Conservation (phyloP, 2,329 filamentous ascomycete species). For the Sporothrix euskadiensis region DNA sequence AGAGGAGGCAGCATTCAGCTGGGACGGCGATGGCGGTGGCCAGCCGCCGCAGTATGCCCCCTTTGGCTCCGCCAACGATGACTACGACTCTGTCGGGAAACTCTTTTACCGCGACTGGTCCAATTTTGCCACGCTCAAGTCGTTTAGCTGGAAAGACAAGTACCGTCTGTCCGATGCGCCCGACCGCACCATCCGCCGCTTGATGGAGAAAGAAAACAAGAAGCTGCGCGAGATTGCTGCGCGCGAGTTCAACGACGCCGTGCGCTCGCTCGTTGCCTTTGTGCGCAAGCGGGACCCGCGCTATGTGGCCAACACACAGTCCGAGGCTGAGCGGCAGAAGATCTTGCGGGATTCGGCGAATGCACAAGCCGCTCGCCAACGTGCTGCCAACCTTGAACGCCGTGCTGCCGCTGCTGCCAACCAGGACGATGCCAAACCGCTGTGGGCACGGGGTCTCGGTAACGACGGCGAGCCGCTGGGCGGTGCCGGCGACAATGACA, state of each 20-base stretch:
- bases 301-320: slow-evolving; percentile 74
- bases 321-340: slow-evolving; percentile 78
- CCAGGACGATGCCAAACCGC: slow-evolving; percentile 61
- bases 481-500: slow-evolving; percentile 45
- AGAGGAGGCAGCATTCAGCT: slow-evolving; percentile 72
- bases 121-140: slow-evolving; percentile 79
- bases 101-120: slow-evolving; percentile 81
- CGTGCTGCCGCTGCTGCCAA: slow-evolving; percentile 50
- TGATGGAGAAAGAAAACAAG: slow-evolving; percentile 96
- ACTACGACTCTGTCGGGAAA: slow-evolving; percentile 73
- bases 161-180: slow-evolving; percentile 83
- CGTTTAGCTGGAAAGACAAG: slow-evolving; percentile 85
- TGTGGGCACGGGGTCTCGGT: slow-evolving; percentile 69
- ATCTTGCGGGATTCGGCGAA: slow-evolving; percentile 73
- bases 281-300: slow-evolving; percentile 89
- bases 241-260: slow-evolving; percentile 88
- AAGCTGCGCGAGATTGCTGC: slow-evolving; percentile 78
- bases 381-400: slow-evolving; percentile 78
- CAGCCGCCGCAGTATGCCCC: slow-evolving; percentile 66
- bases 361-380: slow-evolving; percentile 79
- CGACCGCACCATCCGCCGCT: slow-evolving; percentile 75
- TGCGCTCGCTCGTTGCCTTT: slow-evolving; percentile 82
- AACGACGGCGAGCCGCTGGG: slow-evolving; percentile 54
- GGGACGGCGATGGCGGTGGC: slow-evolving; percentile 54
- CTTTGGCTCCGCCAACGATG: slow-evolving; percentile 76